These are phyloP conservation scores for Phanerodontia chrysosporium DNA, from an alignment of 768 basidiomycete genomes.

Conservation along the genomic window DNA sequence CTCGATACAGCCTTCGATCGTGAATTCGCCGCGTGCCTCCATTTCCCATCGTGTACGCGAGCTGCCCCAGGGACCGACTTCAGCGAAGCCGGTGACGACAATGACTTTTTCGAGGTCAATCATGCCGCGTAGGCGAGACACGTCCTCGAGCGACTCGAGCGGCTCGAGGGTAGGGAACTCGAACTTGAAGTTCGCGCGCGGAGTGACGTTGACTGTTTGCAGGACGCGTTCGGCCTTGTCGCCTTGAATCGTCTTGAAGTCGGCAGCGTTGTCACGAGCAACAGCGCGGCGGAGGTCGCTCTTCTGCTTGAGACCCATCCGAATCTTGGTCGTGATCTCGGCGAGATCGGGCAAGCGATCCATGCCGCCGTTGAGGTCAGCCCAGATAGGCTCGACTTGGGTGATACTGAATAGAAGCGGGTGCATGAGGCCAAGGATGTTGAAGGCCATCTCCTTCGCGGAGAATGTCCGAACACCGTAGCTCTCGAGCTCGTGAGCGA, in stretches of 20 bases:
- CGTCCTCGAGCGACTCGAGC: slow-evolving; percentile 61
- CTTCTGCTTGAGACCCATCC: slow-evolving; percentile 74
- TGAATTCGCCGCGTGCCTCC: slow-evolving; percentile 96
- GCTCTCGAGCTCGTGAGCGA: slow-evolving; percentile 90
- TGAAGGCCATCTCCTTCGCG: slow-evolving; percentile 99
- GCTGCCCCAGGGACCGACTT: slow-evolving; percentile 98
- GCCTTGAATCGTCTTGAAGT: slow-evolving; percentile 89
- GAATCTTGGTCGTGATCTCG: slow-evolving; percentile 86
- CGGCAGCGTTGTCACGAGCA: slow-evolving; percentile 90
- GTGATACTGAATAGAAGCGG: slow-evolving; percentile 98
- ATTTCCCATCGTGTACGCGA: slow-evolving; percentile 99
- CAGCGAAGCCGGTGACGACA: slow-evolving; percentile 94
- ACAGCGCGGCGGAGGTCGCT: slow-evolving; percentile 92
- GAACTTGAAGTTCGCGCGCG: slow-evolving; percentile 97
- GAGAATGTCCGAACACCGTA: slow-evolving; percentile 97
- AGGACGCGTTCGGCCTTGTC: slow-evolving; percentile 89
- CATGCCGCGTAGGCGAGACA: slow-evolving; percentile 78
- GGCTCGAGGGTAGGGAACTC: slow-evolving; percentile 87
- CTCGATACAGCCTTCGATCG: slow-evolving; percentile 97
- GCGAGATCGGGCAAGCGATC: slow-evolving; percentile 94
- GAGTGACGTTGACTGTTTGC: slow-evolving; percentile 88
- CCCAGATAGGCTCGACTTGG: slow-evolving; percentile 99
- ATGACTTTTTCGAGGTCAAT: slow-evolving; percentile 95
- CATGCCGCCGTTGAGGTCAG: slow-evolving; percentile 97
- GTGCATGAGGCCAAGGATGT: slow-evolving; percentile 98